Conservation (phyloP, 257 asterid genomes). For the Solanum bukasovii region DNA sequence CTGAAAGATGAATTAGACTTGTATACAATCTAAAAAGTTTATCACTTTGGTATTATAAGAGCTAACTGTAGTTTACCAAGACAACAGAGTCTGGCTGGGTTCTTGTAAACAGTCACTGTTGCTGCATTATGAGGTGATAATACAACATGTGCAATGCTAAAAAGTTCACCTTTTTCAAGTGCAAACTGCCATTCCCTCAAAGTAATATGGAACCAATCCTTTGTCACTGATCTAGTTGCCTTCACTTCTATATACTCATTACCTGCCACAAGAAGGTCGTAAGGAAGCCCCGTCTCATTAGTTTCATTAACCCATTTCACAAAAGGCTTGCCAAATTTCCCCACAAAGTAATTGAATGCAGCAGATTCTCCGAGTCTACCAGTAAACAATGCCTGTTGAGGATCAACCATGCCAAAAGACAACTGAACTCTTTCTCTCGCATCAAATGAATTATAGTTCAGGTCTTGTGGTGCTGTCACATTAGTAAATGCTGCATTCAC, state of each 20-base stretch:
- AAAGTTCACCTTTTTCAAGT: constrained; percentile 71
- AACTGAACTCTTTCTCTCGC: constrained; percentile 18
- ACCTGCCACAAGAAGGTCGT: constrained; percentile 50
- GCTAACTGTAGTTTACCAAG: constrained; percentile 71
- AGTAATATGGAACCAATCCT: constrained; percentile 63
- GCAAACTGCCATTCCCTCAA: constrained; percentile 90
- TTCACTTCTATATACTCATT: constrained; percentile 82
- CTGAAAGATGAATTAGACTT: background rate
- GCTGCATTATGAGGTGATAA: constrained; percentile 47
- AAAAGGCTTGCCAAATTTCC: constrained; percentile 18
- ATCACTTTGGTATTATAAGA: constrained; percentile 17
- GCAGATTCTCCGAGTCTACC: constrained; percentile 79
- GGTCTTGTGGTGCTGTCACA: constrained; percentile 15
- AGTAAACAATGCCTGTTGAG: constrained; percentile 53
- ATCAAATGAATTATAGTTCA: constrained; percentile 13
- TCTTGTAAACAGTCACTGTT: constrained; percentile 55
- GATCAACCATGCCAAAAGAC: constrained; percentile 8
- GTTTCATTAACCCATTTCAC: constrained; percentile 81
- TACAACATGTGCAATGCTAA: constrained; percentile 32
- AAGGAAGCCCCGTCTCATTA: constrained; percentile 80
- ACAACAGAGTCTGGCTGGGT: constrained; percentile 65
- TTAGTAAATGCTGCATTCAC: constrained; percentile 9
- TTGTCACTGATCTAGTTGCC: constrained; percentile 56
- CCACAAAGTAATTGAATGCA: constrained; percentile 57
- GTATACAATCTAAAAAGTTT: background rate